Evolutionary conservation across 495 filamentous ascomycete species (phyloP).

Genomic region (Jackrogersella minutella): DNA sequence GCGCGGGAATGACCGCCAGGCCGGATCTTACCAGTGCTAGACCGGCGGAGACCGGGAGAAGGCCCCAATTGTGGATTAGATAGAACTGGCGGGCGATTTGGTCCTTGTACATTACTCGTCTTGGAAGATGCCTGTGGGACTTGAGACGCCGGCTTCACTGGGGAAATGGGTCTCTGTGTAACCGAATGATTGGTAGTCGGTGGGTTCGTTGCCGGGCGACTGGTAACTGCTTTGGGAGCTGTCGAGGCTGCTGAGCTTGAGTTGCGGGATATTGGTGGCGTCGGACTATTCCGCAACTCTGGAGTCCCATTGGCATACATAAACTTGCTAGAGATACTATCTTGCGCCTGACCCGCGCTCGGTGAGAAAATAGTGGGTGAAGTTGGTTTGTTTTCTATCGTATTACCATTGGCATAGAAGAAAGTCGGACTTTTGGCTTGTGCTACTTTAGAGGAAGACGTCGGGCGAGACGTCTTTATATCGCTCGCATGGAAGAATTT

Average conservation of each 20-base stretch:
- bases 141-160: conserved; percentile 50
- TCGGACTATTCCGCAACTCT: conserved; percentile 49
- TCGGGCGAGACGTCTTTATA: conserved; percentile 59
- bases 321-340: conserved; percentile 67
- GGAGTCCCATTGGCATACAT: conserved; percentile 73
- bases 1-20: conserved; percentile 42
- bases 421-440: conserved; percentile 60
- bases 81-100: conserved; percentile 16
- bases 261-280: conserved; percentile 37
- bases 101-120: conserved; percentile 11
- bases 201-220: conserved; percentile 36
- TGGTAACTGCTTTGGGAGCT: conserved; percentile 48
- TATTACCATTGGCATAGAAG: conserved; percentile 62
- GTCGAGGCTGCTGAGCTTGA: conserved; percentile 55
- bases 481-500: conserved; percentile 83
- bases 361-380: conserved; percentile 47
- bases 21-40: conserved; percentile 31
- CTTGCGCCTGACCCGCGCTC: conserved; percentile 44
- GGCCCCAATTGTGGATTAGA: conserved; percentile 37
- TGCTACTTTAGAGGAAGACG: conserved; percentile 33
- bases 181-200: conserved; percentile 36
- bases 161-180: conserved; percentile 52
- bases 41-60: conserved; percentile 35
- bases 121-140: conserved; percentile 32
- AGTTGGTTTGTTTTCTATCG: conserved; percentile 37